Evolutionary conservation across 1,284 basidiomycete genomes (phyloP), one percentile per base, ranked within the genome.

Genomic region (Puccinia triticina): DNA sequence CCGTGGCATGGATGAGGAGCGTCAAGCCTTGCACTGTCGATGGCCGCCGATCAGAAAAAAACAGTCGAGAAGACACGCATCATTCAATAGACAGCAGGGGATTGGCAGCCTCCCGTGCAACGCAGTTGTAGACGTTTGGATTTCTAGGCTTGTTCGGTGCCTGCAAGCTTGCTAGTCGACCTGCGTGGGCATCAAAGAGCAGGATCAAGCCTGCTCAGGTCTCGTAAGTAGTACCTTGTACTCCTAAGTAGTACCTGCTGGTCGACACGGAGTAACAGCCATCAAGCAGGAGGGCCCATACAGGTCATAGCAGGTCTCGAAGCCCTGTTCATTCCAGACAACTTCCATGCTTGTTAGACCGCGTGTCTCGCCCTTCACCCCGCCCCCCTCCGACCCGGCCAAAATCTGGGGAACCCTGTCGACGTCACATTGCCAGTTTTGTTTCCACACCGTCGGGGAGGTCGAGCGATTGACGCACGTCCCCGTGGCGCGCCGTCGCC

Each of bases 131-230:
- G 53, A 55, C 53, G 53, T 55, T 55, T 55, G 53, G 23, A 55
- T 55, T n/a, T 55, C 53, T 55, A 55, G 53, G 53, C 53, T 55
- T 21, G 53, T 55, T 55, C 53, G 53, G 53, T 55, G 53, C 53
- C 10, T 55, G 53, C 53, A 55, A 55, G 10, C 23, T 55, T 21
- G 10, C 53, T 55, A 55, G 53, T 21, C 10, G 18, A n/a, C 53
- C 53, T 55, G 53, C 23, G 11, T n/a, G 14, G 18, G 23, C 53
- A 55, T 55, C 5, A 21, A 55, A 55, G 23, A 55, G 23, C 5
- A 21, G 14, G 23, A 8, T 21, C 53, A 55, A 55, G 53, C 53
- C 53, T 10, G 14, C 53, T 55, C 53, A 55, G 53, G 53, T 55
- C 53, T 21, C 10, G 53, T 21, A 21, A 21, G 10, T 12, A 5